A percentile compares a stretch with the other conserved stretches of the same genome.
These are phyloP conservation scores for Endogone sp. DNA, from an alignment of 192 early-diverging fungal genomes.

Conservation along the genomic window DNA sequence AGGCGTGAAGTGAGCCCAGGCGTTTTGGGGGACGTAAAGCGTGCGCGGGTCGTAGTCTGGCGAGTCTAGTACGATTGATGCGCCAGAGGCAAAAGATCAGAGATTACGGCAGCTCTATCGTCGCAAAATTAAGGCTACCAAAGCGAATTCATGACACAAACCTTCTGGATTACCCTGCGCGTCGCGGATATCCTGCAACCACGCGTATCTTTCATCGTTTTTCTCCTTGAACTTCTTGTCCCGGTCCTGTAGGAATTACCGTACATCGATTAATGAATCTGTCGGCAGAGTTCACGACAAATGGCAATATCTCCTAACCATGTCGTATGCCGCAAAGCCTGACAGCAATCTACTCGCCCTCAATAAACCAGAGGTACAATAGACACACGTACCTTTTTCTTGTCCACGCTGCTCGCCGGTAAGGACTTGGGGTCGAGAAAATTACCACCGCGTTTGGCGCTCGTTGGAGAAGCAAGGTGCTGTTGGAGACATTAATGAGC, in stretches of 20 bases:
- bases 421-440: background rate
- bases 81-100: background rate
- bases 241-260: conserved; percentile 38
- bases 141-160: conserved; percentile 15
- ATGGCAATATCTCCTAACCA: too few relatives aligned
- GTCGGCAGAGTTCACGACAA: too few relatives aligned
- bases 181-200: conserved; percentile 83
- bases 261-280: too few relatives aligned
- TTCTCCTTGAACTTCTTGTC: conserved; percentile 75
- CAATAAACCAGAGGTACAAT: too few relatives aligned
- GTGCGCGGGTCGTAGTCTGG: conserved; percentile 91
- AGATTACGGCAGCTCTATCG: background rate
- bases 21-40: conserved; percentile 70
- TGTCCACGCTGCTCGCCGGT: conserved; percentile 1
- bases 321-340: too few relatives aligned
- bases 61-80: conserved; percentile 38
- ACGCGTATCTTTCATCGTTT: conserved; percentile 81
- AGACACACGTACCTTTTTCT: conserved; percentile 4
- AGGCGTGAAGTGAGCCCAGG: conserved; percentile 85
- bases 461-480: background rate
- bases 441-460: background rate
- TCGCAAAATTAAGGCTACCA: background rate
- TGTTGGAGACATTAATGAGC: background rate
- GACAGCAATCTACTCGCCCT: too few relatives aligned
- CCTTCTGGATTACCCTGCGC: conserved; percentile 60